These are phyloP conservation scores for Alternaria sp. DNA, from an alignment of 2,329 filamentous ascomycete genomes.

Conservation along the genomic window DNA sequence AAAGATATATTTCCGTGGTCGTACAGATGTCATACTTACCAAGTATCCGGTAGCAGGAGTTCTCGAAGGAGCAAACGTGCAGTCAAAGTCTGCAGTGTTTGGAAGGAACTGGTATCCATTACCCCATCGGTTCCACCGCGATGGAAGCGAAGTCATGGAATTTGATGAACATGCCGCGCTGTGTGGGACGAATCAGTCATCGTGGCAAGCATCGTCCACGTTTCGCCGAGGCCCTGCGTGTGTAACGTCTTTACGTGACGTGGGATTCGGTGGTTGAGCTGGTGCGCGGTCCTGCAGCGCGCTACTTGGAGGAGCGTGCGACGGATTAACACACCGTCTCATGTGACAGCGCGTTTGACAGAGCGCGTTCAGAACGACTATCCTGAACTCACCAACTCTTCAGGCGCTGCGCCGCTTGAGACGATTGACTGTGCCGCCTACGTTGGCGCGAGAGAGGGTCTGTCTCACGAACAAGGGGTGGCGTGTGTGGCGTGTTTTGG, in stretches of 20 bases:
- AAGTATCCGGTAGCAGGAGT: background rate
- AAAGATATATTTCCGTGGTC: background rate
- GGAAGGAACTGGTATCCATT: slow-evolving; percentile 2
- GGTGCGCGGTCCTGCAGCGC: background rate
- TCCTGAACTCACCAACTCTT: background rate
- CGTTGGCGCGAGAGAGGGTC: background rate
- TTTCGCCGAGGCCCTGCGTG: slow-evolving; percentile 17
- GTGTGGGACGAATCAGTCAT: slow-evolving; percentile 17
- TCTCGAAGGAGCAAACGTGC: background rate
- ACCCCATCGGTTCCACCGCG: slow-evolving; percentile 21
- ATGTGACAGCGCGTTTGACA: slow-evolving; percentile 9
- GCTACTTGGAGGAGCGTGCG: background rate
- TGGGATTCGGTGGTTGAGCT: slow-evolving; percentile 27
- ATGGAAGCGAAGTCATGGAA: slow-evolving; percentile 5
- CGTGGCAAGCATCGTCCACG: slow-evolving; percentile 26
- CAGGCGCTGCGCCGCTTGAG: background rate
- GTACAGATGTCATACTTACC: background rate
- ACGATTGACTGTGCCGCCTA: background rate
- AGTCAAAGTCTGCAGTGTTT: slow-evolving; percentile 1
- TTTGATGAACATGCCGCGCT: slow-evolving; percentile 30
- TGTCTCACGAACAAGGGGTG: slow-evolving; percentile 1
- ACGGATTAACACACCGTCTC: background rate
- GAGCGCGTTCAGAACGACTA: background rate
- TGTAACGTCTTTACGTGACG: slow-evolving; percentile 38
- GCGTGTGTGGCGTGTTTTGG: slow-evolving; percentile 4